These are phyloP conservation scores for Gaeumannomyces sp. DNA, from an alignment of 2,329 filamentous ascomycete species.

Conservation along the genomic window DNA sequence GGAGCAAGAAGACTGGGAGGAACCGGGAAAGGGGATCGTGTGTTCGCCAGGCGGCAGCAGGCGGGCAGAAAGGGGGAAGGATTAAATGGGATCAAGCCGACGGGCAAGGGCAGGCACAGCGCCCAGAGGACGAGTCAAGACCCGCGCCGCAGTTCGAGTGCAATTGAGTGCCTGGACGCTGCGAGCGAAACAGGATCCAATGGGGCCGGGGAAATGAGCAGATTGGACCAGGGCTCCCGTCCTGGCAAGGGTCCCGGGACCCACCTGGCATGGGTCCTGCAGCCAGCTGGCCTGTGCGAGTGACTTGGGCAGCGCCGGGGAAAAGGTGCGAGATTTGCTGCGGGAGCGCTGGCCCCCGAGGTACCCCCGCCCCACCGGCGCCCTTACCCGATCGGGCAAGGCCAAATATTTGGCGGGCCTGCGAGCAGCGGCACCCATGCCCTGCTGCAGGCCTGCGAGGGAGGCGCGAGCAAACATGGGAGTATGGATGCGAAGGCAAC, in stretches of 20 bases:
- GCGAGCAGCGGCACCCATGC: not conserved
- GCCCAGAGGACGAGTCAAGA: not conserved
- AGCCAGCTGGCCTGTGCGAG: not conserved
- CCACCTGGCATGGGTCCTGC: not conserved
- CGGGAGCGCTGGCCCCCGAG: not conserved
- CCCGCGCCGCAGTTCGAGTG: not conserved
- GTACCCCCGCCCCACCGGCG: not conserved
- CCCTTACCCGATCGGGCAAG: not conserved
- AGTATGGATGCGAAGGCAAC: not conserved
- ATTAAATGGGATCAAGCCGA: not conserved
- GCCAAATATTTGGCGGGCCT: not conserved
- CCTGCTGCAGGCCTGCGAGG: not conserved
- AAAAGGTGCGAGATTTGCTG: not conserved
- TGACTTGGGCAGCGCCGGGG: not conserved
- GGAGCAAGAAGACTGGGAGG: not conserved
- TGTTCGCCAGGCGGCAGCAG: not conserved
- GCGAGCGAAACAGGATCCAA: not conserved
- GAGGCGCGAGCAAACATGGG: not conserved
- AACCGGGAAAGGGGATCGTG: not conserved
- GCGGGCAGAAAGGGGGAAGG: not conserved
- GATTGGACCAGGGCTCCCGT: not conserved
- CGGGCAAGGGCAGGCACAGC: not conserved
- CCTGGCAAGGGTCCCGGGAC: not conserved
- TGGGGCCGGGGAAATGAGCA: constrained; percentile 3
- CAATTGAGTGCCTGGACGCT: not conserved